A percentile compares a stretch with the other conserved stretches of the same genome.
phyloP scores from a whole-genome alignment of 202 grass and related monocot species.

The Elaeis oleifera region DNA sequence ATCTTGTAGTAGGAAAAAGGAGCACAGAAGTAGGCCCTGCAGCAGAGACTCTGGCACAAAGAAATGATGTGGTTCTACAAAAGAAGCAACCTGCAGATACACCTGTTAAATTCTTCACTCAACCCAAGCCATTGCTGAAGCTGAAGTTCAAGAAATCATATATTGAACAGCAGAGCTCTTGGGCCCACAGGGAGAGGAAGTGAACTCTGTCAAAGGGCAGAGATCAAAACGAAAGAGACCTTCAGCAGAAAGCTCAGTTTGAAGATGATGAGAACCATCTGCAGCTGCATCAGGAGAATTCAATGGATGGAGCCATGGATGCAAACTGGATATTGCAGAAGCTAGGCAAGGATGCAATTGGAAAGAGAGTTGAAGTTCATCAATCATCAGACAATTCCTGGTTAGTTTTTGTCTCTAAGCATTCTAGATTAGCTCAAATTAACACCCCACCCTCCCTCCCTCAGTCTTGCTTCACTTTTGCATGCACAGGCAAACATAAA shows the following conservation, averaged over 20 bases:
- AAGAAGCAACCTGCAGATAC: constrained; percentile 32
- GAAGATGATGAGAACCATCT: constrained; percentile 19
- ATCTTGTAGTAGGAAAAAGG: constrained; percentile 34
- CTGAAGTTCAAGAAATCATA: constrained; percentile 96
- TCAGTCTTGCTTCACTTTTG: no score
- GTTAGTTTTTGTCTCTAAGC: constrained; percentile 25
- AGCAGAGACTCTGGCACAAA: constrained; percentile 17
- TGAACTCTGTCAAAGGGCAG: constrained; percentile 81
- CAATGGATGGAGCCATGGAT: constrained; percentile 48
- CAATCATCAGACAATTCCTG: constrained; percentile 57
- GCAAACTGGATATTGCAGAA: constrained; percentile 90
- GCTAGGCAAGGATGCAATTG: constrained; percentile 84
- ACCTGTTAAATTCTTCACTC: constrained; percentile 37
- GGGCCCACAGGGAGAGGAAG: constrained; percentile 30
- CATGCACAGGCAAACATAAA: no score
- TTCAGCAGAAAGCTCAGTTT: constrained; percentile 36
- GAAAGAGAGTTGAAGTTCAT: constrained; percentile 78
- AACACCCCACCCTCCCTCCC: no score
- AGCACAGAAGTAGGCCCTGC: constrained; percentile 30
- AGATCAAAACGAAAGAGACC: constrained; percentile 97
- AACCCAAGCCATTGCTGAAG: constrained; percentile 72
- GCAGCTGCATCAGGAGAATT: constrained; percentile 44
- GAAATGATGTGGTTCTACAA: constrained; percentile 11
- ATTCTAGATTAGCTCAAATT: no score
- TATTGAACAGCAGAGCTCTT: constrained; percentile 61